A percentile compares a stretch with the other conserved stretches of the same genome.
These are phyloP conservation scores for Ophiostoma sp. DNA, from an alignment of 2,329 filamentous ascomycete species.

Conservation along the genomic window DNA sequence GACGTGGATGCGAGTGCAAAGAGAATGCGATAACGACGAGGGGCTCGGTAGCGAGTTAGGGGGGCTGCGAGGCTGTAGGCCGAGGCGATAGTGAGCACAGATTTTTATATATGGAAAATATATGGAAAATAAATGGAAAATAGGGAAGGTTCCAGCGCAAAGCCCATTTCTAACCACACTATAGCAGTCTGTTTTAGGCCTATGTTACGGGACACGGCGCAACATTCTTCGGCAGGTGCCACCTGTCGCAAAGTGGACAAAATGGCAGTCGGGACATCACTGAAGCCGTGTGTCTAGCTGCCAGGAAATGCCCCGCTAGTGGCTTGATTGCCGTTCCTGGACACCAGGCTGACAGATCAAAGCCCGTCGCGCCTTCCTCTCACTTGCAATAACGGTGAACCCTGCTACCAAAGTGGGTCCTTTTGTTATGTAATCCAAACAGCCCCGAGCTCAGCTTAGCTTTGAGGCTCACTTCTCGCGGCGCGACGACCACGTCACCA, in stretches of 20 bases:
- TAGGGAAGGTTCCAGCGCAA: conserved; percentile 11
- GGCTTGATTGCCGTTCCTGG: conserved; percentile 5
- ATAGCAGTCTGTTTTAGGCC: background rate
- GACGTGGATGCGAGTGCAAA: background rate
- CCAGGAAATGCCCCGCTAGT: background rate
- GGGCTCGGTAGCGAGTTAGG: too few species aligned
- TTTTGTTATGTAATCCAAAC: conserved; percentile 15
- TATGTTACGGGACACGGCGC: conserved; percentile 1
- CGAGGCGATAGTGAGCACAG: background rate
- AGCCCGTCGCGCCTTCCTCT: conserved; percentile 3
- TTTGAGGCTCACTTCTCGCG: background rate
- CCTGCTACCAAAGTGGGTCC: background rate
- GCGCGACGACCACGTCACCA: background rate
- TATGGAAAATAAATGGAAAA: background rate
- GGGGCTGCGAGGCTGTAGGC: background rate
- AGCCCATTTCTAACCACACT: conserved; percentile 12
- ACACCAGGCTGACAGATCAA: conserved; percentile 15
- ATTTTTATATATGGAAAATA: background rate
- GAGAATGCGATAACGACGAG: conserved; percentile 9
- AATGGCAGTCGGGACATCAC: background rate
- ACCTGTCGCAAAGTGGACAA: conserved; percentile 10
- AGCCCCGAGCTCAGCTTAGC: background rate
- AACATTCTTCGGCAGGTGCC: background rate
- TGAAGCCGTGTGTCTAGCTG: background rate
- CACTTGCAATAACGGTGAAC: background rate